Base-by-base conservation (phyloP, 192 early-diverging fungal species). In the Coemansia sp. region DNA sequence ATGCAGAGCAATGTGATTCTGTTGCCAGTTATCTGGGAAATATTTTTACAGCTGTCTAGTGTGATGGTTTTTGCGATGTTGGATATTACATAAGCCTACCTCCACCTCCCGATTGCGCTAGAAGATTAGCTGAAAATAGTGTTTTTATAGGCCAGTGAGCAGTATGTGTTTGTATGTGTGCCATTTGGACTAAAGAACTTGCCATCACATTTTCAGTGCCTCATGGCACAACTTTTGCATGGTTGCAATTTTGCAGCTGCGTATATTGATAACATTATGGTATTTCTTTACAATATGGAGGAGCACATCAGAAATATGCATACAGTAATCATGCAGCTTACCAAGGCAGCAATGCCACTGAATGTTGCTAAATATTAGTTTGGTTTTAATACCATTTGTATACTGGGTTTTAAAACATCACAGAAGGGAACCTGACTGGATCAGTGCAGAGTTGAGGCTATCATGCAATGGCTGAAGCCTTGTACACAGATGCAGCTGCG, bases 171-270 rank as follows among this genome's bases (percentile, higher is more conserved):
- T 51, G 10, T 11, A 11, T 51, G 67, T 19, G 67, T 57, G 17
- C 67, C 58, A 31, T 68, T 68, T 52, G 57, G 67, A 6, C 29
- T 68, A 8, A 62, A 59, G 42, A 68, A 9, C 27, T 27, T 68
- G 14, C 67, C 24, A 21, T 61, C 51, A 20, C 25, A 33, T 6
- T 61, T 61, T 25, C 59, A 61, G 22, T 42, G 25, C 9, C 30
- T 61, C 19, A 61, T 36, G 33, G 33, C 33, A 36, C 6, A 6
- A 36, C 33, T 36, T 36, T 36, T 36, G 10, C 6, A 11, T 11
- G 10, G 33, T 5, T 36, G 33, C 10, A 1, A 36, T 10, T 36
- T 36, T 5, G 33, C 33, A 36, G 33, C 33, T 36, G 5, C 33
- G 6, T 50, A 24, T 36, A 36, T 36, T 36, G 59, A 61, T 25